Base-by-base conservation (phyloP, 2,329 filamentous ascomycete genomes). In the Ophiostoma angusticollis region DNA sequence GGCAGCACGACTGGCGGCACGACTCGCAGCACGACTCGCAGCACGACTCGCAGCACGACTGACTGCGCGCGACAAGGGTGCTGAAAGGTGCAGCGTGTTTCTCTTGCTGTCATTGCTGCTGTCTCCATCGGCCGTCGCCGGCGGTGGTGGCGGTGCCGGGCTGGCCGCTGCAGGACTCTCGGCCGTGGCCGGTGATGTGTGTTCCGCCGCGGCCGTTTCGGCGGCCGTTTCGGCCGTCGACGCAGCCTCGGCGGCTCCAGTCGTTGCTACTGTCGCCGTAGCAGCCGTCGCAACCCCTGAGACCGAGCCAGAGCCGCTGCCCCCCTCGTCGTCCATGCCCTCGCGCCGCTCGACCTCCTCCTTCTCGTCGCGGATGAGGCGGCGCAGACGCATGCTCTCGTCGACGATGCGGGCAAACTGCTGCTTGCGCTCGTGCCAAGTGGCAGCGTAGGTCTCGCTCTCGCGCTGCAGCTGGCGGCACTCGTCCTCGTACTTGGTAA, bases 281-380 rank as follows among this genome's bases (percentile, higher is more conserved):
- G 0, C 48, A 55, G 44, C 68, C 67, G 5, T 63, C 70, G 27
- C 78, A 76, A 79, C 78, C n/a, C n/a, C n/a, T n/a, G n/a, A n/a
- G n/a, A n/a, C n/a, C n/a, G n/a, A n/a, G n/a, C n/a, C n/a, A n/a
- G n/a, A n/a, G n/a, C n/a, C n/a, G n/a, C n/a, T n/a, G n/a, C n/a
- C n/a, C 13, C 66, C 72, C 34, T 76, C 78, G 47, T 76, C 77
- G 41, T 75, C 72, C 75, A 85, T 85, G 22, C 84, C 85, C 58
- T 93, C 85, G 39, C 85, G 73, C 30, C 84, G 69, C 60, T 94
- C 86, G 0, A 91, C 84, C 60, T 94, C 86, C 57, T 94, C 87
- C 62, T 94, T 93, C 66, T 95, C 89, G 53, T 94, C 87, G 44
- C 86, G 78, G 53, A 96, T 94, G 56, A 93, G 69, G 35, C 84